Evolutionary conservation across 2,329 filamentous ascomycete species (phyloP), one percentile per base, ranked within the genome.

Genomic region (Mycosphaerella arachidis): DNA sequence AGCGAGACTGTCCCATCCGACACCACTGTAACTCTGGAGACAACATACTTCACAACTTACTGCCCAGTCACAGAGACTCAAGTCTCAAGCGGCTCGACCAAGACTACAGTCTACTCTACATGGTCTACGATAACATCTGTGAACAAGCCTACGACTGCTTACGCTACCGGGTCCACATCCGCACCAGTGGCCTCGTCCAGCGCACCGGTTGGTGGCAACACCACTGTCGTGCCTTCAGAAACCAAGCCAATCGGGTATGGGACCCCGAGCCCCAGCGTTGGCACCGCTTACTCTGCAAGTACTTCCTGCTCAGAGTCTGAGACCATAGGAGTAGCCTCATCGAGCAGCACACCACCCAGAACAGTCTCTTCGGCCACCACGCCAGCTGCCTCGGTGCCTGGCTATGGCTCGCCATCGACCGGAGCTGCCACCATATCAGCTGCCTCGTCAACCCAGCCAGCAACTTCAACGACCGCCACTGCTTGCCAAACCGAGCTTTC

Each of bases 401-500:
- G 54, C 6, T 56, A 50, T 16, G 54, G 54, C 24, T 31, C 54
- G 13, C 16, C 40, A 27, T 48, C 54, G 16, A 31, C 27, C n/a
- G 29, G n/a, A 12, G 43, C 51, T 45, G 46, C 43, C 20, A 48
- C 56, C 18, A 52, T 53, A 30, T 40, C 56, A 9, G 54, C 54
- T 27, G 51, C 31, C 29, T 53, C 53, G 6, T 46, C 53, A 16
- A 45, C 59, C 18, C 24, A 27, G 12, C 43, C 60, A 33, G 54
- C 60, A 18, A 57, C 57, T n/a, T 64, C 63, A 16, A 58, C 61
- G 9, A 40, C 61, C n/a, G 46, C 60, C 46, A 51, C 63, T 18
- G 63, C 66, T 48, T 68, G 68, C 60, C 71, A 69, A 29, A 67
- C 66, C 1, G 57, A 67, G 52, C 68, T 78, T 31, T 65, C 63